phyloP scores from a whole-genome alignment of 225 moss, liverwort and hornwort genomes.

The Ulota crispa region DNA sequence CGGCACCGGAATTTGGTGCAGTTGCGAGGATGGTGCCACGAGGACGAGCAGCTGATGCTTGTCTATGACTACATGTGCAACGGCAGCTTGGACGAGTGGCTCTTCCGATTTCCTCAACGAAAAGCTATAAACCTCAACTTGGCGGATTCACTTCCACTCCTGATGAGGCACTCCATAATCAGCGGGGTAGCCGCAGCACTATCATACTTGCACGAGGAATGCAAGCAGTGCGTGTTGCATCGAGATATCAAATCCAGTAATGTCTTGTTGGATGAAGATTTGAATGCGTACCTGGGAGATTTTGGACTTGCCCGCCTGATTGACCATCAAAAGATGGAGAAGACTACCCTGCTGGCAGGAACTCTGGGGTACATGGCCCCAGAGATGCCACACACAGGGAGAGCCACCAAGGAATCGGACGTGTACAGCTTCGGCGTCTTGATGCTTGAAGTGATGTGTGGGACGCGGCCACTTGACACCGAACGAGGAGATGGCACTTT shows the following conservation, averaged over 20 bases:
- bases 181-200: conserved; percentile 32
- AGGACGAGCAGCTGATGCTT: too few species aligned
- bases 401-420: conserved; percentile 35
- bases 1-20: too few species aligned
- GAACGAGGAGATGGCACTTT: background rate
- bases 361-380: conserved; percentile 31
- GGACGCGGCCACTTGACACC: conserved; percentile 13
- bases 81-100: conserved; percentile 58
- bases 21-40: too few species aligned
- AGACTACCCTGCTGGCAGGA: conserved; percentile 31
- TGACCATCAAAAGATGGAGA: conserved; percentile 33
- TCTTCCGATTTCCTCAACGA: background rate
- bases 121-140: background rate
- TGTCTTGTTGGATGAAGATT: conserved; percentile 33
- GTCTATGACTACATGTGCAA: too few species aligned
- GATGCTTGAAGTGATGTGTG: conserved; percentile 20
- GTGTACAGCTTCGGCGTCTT: conserved; percentile 35
- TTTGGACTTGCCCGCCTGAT: conserved; percentile 32
- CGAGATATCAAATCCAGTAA: conserved; percentile 50
- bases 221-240: conserved; percentile 36
- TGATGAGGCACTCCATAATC: conserved; percentile 5
- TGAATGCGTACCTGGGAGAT: conserved; percentile 37
- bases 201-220: conserved; percentile 29
- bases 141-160: conserved; percentile 12
- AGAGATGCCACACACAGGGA: conserved; percentile 16